Percentiles rank a stretch among this genome's conserved stretches.
Evolutionary conservation across 805 yeast species (phyloP).

Genomic region (Saturnispora diversa): DNA sequence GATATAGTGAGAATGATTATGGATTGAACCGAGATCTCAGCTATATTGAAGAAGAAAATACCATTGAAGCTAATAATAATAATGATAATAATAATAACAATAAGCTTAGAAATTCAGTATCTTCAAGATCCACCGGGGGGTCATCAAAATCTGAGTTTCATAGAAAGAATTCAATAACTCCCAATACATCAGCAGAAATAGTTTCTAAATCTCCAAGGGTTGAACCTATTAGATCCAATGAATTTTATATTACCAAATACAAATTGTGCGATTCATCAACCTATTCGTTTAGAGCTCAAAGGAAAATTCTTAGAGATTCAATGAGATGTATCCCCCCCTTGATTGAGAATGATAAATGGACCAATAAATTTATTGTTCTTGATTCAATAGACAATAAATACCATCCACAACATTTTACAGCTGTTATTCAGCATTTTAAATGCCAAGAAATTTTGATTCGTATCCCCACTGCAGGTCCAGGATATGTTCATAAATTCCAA

Average conservation of each 20-base stretch:
- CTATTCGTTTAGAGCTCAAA: conserved; percentile 19
- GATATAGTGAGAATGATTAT: too few relatives aligned
- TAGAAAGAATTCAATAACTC: not conserved
- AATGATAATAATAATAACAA: conserved; percentile 4
- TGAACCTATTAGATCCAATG: conserved; percentile 2
- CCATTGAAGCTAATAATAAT: not conserved
- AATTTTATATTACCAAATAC: conserved; percentile 12
- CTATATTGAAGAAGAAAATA: too few relatives aligned
- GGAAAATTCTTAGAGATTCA: conserved; percentile 27
- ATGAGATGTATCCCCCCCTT: conserved; percentile 30
- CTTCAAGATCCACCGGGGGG: conserved; percentile 7
- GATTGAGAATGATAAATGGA: conserved; percentile 30
- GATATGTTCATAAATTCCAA: conserved; percentile 12
- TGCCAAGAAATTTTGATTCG: conserved; percentile 12
- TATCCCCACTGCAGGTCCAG: conserved; percentile 10
- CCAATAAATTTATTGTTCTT: conserved; percentile 25
- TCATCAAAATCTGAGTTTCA: conserved; percentile 2
- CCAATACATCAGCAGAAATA: conserved; percentile 8
- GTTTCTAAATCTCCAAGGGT: conserved; percentile 1
- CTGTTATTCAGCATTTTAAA: conserved; percentile 10
- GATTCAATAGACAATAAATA: conserved; percentile 16
- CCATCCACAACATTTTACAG: conserved; percentile 10
- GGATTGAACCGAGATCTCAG: too few relatives aligned
- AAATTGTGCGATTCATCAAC: not conserved
- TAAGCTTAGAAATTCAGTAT: conserved; percentile 1